Conservation (phyloP, 2,329 filamentous ascomycete genomes). For the Didymella pinodella region DNA sequence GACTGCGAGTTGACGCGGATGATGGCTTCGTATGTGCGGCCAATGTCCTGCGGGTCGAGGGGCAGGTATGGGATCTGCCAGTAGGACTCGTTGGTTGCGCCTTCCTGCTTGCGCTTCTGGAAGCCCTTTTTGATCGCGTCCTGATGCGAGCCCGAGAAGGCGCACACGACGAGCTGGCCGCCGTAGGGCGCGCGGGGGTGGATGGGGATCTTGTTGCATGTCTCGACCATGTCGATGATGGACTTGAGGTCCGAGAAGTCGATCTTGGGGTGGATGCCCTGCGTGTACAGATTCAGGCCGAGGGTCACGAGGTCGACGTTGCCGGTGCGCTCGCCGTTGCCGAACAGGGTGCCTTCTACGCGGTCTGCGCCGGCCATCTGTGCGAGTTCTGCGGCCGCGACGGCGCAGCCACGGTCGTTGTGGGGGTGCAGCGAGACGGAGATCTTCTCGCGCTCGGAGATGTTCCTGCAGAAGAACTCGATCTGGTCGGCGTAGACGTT, state of each 20-base stretch:
- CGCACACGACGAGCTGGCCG: constrained; percentile 88
- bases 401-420: constrained; percentile 90
- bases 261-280: constrained; percentile 82
- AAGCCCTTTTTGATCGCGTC: constrained; percentile 95
- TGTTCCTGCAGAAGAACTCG: constrained; percentile 90
- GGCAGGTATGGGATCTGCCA: constrained; percentile 94
- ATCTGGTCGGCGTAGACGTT: constrained; percentile 97
- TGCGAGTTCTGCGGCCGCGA: constrained; percentile 88
- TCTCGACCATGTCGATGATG: constrained; percentile 88
- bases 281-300: constrained; percentile 92
- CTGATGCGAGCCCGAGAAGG: constrained; percentile 91
- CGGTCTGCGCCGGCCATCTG: constrained; percentile 97
- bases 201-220: constrained; percentile 92
- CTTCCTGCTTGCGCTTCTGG: constrained; percentile 70
- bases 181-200: constrained; percentile 91
- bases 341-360: constrained; percentile 92
- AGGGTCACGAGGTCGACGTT: constrained; percentile 96
- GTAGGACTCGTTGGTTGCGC: constrained; percentile 66
- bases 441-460: constrained; percentile 84
- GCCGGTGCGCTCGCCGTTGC: constrained; percentile 93
- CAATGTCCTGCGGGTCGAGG: constrained; percentile 90
- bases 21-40: constrained; percentile 95
- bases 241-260: constrained; percentile 90
- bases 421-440: constrained; percentile 92
- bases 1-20: constrained; percentile 97